Evolutionary conservation across 352 stramenopile genomes (phyloP), one percentile per base, ranked within the genome.

Genomic region (Globisporangium barbulae): DNA sequence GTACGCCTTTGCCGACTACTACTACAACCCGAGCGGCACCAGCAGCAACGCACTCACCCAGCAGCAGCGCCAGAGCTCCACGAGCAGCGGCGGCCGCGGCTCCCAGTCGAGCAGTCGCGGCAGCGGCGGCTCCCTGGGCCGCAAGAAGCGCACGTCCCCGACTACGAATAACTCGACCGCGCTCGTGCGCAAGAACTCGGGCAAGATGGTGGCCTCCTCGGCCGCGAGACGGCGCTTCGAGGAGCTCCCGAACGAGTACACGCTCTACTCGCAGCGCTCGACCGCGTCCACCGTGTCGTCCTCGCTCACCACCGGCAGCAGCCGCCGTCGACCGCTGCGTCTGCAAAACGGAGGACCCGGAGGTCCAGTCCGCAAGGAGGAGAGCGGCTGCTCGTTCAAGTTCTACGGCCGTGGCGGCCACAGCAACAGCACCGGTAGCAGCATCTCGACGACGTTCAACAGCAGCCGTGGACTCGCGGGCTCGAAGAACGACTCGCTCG

Each of bases 101-200:
- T 61, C 53, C 12, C 50, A 61, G 9, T 28, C 25, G 25, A 41
- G 64, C 64, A 64, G 58, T 39, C 54, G 42, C 55, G 28, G 52
- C 52, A 53, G 52, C 44, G 35, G 37, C 15, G 22, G 44, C 30
- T 65, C 53, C n/a, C 22, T 65, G 21, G 53, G 65, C 50, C 61
- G 50, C 33, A 52, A 44, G 44, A 47, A 59, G 25, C 47, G 63
- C n/a, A 41, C 53, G n/a, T 47, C 63, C 6, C 31, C 48, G 9
- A 59, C 37, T 2, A 7, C 53, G 30, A 41, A 25, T 2, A 45
- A 57, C 12, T 42, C 55, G n/a, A 76, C 57, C 5, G 66, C 76
- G 10, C 63, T 91, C 19, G 75, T 89, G n/a, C 73, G 70, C 60
- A 89, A 86, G 59, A 70, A 80, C 33, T 85, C 78, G 35, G 73